Evolutionary conservation across 805 yeast species (phyloP), one percentile per base, ranked within the genome.

Genomic region (Candida peoriensis): DNA sequence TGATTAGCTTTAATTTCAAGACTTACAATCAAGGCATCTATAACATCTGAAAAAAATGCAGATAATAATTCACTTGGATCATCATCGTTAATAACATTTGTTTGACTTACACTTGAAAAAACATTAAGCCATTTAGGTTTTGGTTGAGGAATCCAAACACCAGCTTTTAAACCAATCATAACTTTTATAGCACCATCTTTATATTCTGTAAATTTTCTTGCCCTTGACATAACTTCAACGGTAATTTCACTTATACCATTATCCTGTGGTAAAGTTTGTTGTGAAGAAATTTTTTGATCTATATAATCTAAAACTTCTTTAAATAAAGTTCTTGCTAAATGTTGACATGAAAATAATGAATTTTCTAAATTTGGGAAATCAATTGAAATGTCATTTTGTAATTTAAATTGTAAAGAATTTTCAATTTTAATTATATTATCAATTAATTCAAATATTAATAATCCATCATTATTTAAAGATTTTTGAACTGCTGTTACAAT

Each of bases 181-280:
- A 78, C 70, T 20, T 59, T 57, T 11, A 61, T 30, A 17, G 78
- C 69, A 13, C 83, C 76, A 11, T 64, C 66, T 31, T 68, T 66
- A 51, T 75, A 79, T 38, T 78, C 86, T 20, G 83, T 68, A 22
- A 85, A 64, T 34, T 75, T 74, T 29, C 86, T 67, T 33, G 87
- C 60, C 39, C 77, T 68, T 1, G 88, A 76, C 64, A 84, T 74
- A 8, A 78, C 61, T 38, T 82, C 90, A n/a, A 80, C 78, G 0
- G 85, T 79, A 12, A 77, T 68, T 48, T 79, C 88, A 28, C 83
- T 71, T 29, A 86, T 74, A 34, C 84, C 83, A 46, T 71, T 73
- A 42, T 86, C 96, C 30, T 70, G 69, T 9, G 86, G 81, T 25
- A 81, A 52, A 8, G 60, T 50, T 3, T 67, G 61, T 37, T 75